Evolutionary conservation across 352 stramenopile species (phyloP).

Genomic region (Pythium pectinolyticum): DNA sequence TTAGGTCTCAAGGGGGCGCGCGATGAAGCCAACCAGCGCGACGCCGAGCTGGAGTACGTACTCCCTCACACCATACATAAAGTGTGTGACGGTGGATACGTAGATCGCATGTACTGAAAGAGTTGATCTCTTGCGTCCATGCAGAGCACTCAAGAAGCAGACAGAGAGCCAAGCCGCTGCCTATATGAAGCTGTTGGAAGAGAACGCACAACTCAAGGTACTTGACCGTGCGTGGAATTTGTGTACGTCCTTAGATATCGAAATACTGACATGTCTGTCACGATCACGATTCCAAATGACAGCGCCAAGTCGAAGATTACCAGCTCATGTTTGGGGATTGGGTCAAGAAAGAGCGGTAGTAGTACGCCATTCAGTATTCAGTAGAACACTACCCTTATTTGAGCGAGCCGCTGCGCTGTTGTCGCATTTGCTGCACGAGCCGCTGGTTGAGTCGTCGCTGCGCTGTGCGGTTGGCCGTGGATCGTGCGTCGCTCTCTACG

Average conservation of each 20-base stretch:
- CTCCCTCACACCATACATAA: no score
- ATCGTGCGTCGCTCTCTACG: slow-evolving; percentile 30
- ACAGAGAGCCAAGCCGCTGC: slow-evolving; percentile 67
- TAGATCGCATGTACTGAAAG: no score
- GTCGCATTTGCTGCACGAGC: slow-evolving; percentile 4
- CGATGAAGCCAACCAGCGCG: slow-evolving; percentile 65
- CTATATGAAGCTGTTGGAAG: slow-evolving; percentile 72
- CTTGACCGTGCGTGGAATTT: no score
- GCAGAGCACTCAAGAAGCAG: slow-evolving; percentile 64
- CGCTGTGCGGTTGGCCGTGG: slow-evolving; percentile 1
- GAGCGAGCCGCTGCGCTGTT: not conserved
- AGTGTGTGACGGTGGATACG: no score
- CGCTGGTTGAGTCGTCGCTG: slow-evolving; percentile 16
- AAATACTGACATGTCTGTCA: not conserved
- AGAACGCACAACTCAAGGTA: slow-evolving; percentile 79
- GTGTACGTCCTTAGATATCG: no score
- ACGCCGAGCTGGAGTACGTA: slow-evolving; percentile 73
- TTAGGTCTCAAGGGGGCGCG: slow-evolving; percentile 67
- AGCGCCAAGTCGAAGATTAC: slow-evolving; percentile 77
- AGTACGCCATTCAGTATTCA: not conserved
- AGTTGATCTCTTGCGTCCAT: no score
- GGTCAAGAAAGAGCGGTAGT: slow-evolving; percentile 78
- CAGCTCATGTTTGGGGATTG: slow-evolving; percentile 82
- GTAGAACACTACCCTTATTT: not conserved
- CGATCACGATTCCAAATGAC: not conserved